Base-by-base conservation (phyloP, 2,329 filamentous ascomycete species). In the Coniochaeta sp. region DNA sequence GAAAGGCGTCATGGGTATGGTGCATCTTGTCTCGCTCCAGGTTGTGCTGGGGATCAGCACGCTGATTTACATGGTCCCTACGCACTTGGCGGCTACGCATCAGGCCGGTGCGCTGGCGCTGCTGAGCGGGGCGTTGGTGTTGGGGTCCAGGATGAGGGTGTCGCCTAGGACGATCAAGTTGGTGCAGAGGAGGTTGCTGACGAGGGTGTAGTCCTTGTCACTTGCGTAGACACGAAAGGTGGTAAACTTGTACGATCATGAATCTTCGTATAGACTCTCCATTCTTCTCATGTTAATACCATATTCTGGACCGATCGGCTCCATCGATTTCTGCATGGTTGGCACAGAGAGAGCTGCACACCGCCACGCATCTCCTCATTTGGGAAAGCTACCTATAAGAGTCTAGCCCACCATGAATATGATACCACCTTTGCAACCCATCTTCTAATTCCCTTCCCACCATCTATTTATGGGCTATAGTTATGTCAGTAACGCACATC, bases 51-150 rank as follows among this genome's bases (percentile, higher is more conserved):
- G 95, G 26, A 96, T 99, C 72, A 86, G 82, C 64, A 99, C 95
- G 0, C 81, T 99, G 62, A 88, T 96, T 68, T 98, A 97, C 77
- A 88, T 99, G 72, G 93, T 99, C 0, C 95, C 96, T 5, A 89
- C 89, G 2, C 88, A 89, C 63, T 79, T 99, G 11, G 95, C 93
- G 0, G 92, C 93, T 3, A 87, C 91, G 8, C 95, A 99, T 74
- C 95, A 99, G 76, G 95, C 95, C 1, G 93, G 95, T 43, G 90
- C 88, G 62, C 76, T 99, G 66, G 91, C 90, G 1, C 78, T 99
- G 22, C 76, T 99, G 62, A 96, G 91, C 0, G 91, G 91, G 52
- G 88, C 88, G 0, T 78, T 96, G 24, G 82, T 97, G 1, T 78
- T 97, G 40, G 90, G 90, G 12, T 91, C 88, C 67, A 82, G 91